Conservation (phyloP, 2,329 filamentous ascomycete genomes). For the Teratosphaeria gauchensis region DNA sequence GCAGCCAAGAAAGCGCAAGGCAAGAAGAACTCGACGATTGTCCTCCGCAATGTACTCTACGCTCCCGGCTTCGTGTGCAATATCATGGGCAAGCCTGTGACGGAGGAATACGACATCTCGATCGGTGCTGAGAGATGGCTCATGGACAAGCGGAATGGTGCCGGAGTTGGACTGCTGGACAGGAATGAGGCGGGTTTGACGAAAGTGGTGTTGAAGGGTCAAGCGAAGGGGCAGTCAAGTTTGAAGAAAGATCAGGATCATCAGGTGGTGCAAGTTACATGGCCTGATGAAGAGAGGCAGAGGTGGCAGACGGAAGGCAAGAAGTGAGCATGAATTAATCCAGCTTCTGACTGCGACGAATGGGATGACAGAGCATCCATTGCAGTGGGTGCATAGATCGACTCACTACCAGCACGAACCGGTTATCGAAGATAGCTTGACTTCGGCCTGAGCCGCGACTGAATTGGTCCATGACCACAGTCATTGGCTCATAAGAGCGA, state of each 20-base stretch:
- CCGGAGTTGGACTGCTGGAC: constrained; percentile 8
- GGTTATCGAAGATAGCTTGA: too few relatives aligned
- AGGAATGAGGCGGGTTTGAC: constrained; percentile 5
- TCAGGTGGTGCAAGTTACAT: constrained; percentile 3
- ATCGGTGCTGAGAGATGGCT: constrained; percentile 10
- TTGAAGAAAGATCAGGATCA: neutral
- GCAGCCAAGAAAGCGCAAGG: constrained; percentile 1
- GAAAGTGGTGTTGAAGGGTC: constrained; percentile 4
- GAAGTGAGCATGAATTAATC: neutral
- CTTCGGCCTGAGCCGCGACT: too few relatives aligned
- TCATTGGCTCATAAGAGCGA: too few relatives aligned
- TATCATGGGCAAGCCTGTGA: constrained; percentile 6
- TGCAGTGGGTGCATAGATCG: too few relatives aligned
- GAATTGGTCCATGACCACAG: too few relatives aligned
- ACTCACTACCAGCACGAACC: too few relatives aligned
- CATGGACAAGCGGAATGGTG: constrained; percentile 6
- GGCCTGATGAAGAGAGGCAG: constrained; percentile 8
- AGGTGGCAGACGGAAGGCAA: constrained; percentile 1
- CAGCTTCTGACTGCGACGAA: neutral
- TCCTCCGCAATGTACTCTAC: constrained; percentile 9
- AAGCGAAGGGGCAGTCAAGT: constrained; percentile 3
- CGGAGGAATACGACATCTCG: constrained; percentile 8
- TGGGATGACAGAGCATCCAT: neutral
- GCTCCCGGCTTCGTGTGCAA: constrained; percentile 8
- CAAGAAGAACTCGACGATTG: constrained; percentile 3